Evolutionary conservation across 2,329 filamentous ascomycete species (phyloP), one percentile per base, ranked within the genome.

Genomic region (Fonsecaea pedrosoi): DNA sequence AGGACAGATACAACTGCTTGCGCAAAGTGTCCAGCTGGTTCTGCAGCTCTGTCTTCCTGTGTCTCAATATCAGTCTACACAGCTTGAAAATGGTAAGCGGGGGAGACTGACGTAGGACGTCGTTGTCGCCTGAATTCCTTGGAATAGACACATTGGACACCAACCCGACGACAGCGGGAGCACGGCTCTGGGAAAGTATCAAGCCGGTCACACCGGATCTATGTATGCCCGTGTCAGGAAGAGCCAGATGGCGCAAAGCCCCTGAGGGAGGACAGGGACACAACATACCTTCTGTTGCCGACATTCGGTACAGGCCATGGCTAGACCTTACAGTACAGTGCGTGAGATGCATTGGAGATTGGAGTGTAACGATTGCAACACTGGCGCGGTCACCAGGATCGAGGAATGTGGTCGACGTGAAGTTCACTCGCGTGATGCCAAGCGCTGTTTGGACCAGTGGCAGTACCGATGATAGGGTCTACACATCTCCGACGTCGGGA

Each of bases 261-360:
- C 6, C 3, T n/a, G 63, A 37, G 21, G 56, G 30, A 25, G 25
- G 25, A 25, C 25, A 25, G 2, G 55, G 32, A 38, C 10, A n/a
- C 18, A 66, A 74, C 76, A 66, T 10, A 89, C 87, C 82, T 90
- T 90, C 73, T 90, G 87, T 76, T 90, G 87, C 60, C 87, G 82
- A 75, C 87, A 90, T 74, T 89, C 86, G 74, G 89, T 89, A 76
- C 87, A 90, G n/a, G 87, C 87, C 73, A 62, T 66, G 32, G 61
- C 53, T 54, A 25, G 50, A 54, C 13, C 21, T 25, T 32, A 32
- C 21, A 54, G 30, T 9, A 35, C 53, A 34, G 30, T n/a, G 25
- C 10, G 34, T 54, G 21, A 54, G 53, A 54, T 54, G 34, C 30
- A 54, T 54, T 54, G 30, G 21, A 54, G 53, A 34, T 30, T 7